Conservation (phyloP, 208 protist genomes). For the Crithidia thermophila region DNA sequence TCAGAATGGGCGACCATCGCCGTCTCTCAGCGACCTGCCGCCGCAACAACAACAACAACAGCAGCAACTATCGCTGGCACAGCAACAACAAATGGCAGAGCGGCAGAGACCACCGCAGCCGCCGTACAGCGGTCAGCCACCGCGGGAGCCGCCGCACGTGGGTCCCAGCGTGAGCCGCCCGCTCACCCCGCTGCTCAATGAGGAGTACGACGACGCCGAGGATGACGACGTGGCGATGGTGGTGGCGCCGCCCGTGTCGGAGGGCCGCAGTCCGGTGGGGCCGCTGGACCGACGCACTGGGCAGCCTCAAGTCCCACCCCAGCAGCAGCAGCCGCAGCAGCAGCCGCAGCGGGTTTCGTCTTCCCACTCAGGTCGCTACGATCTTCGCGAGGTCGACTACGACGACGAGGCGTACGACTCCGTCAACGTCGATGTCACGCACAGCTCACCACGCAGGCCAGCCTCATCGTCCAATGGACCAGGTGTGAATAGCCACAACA, state of each 20-base stretch:
- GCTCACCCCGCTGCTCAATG: constrained; percentile 27
- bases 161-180: constrained; percentile 33
- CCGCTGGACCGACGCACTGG: not conserved
- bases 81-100: not conserved
- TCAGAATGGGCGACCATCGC: not conserved
- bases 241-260: not conserved
- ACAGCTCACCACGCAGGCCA: not conserved
- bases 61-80: not conserved
- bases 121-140: not conserved
- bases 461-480: no score
- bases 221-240: not conserved
- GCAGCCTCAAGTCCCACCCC: not conserved
- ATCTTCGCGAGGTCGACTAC: constrained; percentile 37
- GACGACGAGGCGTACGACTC: constrained; percentile 24
- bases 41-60: not conserved
- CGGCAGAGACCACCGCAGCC: not conserved
- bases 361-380: constrained; percentile 24
- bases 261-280: not conserved
- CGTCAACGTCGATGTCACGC: constrained; percentile 5
- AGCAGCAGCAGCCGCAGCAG: not conserved
- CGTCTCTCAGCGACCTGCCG: no score
- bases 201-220: constrained; percentile 18
- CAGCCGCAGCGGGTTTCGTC: constrained; percentile 4
- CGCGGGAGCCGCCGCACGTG: constrained; percentile 16
- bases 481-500: no score